phyloP scores from a whole-genome alignment of 768 basidiomycete genomes.

The Suillus placidus region DNA sequence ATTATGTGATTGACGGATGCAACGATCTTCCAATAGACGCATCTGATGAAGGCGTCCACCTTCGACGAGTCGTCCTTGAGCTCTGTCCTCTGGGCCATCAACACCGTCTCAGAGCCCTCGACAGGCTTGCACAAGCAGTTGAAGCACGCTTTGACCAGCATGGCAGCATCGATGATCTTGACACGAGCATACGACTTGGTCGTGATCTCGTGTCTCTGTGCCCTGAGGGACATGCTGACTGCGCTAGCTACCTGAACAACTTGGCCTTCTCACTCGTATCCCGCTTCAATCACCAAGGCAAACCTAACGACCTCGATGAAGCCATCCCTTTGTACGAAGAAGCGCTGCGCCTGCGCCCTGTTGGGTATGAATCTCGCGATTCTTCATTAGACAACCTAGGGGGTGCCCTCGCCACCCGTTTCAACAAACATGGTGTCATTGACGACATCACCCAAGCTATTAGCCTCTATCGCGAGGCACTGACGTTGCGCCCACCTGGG shows the following conservation, averaged over 20 bases:
- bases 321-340: neutral
- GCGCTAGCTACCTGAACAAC: slow-evolving; percentile 8
- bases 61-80: neutral
- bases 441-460: slow-evolving; percentile 20
- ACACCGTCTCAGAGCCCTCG: neutral
- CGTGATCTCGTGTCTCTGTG: slow-evolving; percentile 13
- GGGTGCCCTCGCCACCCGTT: slow-evolving; percentile 21
- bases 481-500: slow-evolving; percentile 11
- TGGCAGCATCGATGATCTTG: slow-evolving; percentile 11
- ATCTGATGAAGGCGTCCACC: neutral
- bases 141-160: slow-evolving; percentile 7
- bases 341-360: neutral
- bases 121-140: neutral
- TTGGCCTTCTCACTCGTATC: slow-evolving; percentile 14
- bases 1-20: neutral
- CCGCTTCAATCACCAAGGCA: slow-evolving; percentile 17
- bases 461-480: slow-evolving; percentile 5
- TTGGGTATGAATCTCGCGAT: neutral
- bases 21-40: neutral
- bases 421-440: slow-evolving; percentile 9
- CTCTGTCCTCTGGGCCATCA: neutral
- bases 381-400: slow-evolving; percentile 20
- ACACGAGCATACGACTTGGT: slow-evolving; percentile 9
- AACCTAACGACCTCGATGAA: neutral
- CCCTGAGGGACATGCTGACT: slow-evolving; percentile 5